phyloP scores from a whole-genome alignment of 495 filamentous ascomycete genomes.

The Penicillium manginii region DNA sequence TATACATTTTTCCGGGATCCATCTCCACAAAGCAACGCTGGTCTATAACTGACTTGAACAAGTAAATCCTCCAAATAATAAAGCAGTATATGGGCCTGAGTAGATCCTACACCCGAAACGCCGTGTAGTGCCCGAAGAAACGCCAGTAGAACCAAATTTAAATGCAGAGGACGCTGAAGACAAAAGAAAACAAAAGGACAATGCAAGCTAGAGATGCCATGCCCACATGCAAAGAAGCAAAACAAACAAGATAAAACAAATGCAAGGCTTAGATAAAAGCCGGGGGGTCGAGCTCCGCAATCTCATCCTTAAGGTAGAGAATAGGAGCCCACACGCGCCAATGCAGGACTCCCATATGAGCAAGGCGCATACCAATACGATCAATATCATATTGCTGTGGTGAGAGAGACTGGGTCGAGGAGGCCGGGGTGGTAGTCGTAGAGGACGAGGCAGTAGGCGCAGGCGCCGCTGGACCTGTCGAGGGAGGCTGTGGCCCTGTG shows the following conservation, averaged over 20 bases:
- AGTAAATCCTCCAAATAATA: neutral
- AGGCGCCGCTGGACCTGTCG: conserved; percentile 10
- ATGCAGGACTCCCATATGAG: conserved; percentile 80
- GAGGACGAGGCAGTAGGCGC: conserved; percentile 4
- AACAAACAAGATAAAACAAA: conserved; percentile 10
- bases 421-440: conserved; percentile 8
- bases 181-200: conserved; percentile 7
- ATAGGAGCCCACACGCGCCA: conserved; percentile 85
- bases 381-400: conserved; percentile 55
- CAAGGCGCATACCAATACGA: conserved; percentile 71
- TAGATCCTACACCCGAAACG: conserved; percentile 5
- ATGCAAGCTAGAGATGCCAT: too few relatives aligned
- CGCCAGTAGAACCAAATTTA: conserved; percentile 15
- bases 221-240: neutral
- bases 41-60: conserved; percentile 7
- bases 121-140: conserved; percentile 3
- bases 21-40: conserved; percentile 1
- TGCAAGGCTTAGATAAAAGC: conserved; percentile 17
- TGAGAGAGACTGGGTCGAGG: conserved; percentile 17
- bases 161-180: conserved; percentile 9
- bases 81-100: neutral
- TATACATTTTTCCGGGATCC: conserved; percentile 2
- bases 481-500: conserved; percentile 23
- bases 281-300: conserved; percentile 25
- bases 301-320: conserved; percentile 57